Evolutionary conservation across 2,329 filamentous ascomycete genomes (phyloP).

Genomic region (Fusarium albosuccineum): DNA sequence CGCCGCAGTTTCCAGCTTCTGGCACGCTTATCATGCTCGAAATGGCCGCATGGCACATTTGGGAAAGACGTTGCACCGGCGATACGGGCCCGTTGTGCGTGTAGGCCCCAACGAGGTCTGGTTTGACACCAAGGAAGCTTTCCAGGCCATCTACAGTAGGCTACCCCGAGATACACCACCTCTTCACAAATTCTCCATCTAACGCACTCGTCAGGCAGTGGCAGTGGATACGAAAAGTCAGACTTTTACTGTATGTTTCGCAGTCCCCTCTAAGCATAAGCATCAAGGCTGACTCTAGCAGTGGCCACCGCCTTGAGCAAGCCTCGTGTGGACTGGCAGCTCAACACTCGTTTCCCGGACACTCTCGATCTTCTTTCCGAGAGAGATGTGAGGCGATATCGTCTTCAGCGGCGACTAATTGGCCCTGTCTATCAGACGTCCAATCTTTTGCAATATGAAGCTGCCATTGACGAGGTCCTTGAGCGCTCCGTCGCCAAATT

Average conservation of each 20-base stretch:
- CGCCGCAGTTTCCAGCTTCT: conserved; percentile 62
- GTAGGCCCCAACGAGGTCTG: conserved; percentile 68
- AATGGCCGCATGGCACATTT: conserved; percentile 58
- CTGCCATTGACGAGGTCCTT: conserved; percentile 57
- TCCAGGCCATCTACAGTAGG: conserved; percentile 62
- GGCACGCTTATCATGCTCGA: conserved; percentile 61
- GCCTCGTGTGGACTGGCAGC: conserved; percentile 56
- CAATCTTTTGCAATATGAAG: conserved; percentile 58
- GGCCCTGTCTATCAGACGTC: conserved; percentile 61
- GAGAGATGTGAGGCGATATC: conserved; percentile 60
- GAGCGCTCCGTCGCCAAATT: conserved; percentile 53
- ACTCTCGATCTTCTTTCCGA: conserved; percentile 66
- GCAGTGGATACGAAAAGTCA: conserved; percentile 63
- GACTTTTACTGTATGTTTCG: conserved; percentile 63
- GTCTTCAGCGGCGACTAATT: conserved; percentile 62
- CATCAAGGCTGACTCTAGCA: conserved; percentile 36
- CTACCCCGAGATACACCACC: background rate
- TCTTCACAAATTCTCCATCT: background rate
- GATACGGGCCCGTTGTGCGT: conserved; percentile 65
- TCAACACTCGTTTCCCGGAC: conserved; percentile 55
- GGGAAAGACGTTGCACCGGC: conserved; percentile 58
- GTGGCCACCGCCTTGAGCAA: conserved; percentile 61
- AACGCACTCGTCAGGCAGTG: conserved; percentile 52
- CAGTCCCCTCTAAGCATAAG: background rate
- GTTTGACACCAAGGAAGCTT: conserved; percentile 63